Conservation (phyloP, 2,329 filamentous ascomycete species). For the Pseudogymnoascus sp. region DNA sequence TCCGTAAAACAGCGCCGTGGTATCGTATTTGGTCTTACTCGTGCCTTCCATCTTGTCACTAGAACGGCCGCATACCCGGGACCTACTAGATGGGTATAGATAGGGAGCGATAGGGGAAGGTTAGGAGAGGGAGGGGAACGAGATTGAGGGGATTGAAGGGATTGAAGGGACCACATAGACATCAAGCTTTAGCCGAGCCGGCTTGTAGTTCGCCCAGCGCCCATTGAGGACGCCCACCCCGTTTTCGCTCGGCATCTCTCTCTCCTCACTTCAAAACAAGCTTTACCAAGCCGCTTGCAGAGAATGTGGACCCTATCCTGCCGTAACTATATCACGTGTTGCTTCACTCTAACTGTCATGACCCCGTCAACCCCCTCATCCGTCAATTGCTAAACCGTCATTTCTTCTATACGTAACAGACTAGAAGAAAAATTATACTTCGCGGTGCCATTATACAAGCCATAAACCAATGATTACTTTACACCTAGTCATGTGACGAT, state of each 20-base stretch:
- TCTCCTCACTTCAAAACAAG: not conserved
- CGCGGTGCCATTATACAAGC: not conserved
- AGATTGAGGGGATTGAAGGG: not conserved
- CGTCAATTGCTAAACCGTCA: not conserved
- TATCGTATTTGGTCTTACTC: not conserved
- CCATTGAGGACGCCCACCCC: not conserved
- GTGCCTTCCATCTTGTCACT: not conserved
- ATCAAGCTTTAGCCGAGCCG: slow-evolving; percentile 3
- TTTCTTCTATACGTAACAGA: not conserved
- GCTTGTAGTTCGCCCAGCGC: not conserved
- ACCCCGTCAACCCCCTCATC: not conserved
- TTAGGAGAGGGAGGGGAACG: not conserved
- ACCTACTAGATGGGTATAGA: not conserved
- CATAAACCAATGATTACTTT: not conserved
- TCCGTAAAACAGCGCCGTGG: not conserved
- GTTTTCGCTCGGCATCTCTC: not conserved
- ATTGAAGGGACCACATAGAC: not conserved
- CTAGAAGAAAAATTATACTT: not conserved
- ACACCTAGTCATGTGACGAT: not conserved
- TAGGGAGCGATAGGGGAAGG: not conserved
- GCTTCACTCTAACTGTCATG: not conserved
- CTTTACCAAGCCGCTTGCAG: slow-evolving; percentile 7
- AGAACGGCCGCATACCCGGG: not conserved
- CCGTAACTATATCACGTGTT: not conserved
- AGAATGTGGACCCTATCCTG: not conserved